Evolutionary conservation across 495 filamentous ascomycete species (phyloP), one percentile per base, ranked within the genome.

Genomic region (Aspergillus panamensis): DNA sequence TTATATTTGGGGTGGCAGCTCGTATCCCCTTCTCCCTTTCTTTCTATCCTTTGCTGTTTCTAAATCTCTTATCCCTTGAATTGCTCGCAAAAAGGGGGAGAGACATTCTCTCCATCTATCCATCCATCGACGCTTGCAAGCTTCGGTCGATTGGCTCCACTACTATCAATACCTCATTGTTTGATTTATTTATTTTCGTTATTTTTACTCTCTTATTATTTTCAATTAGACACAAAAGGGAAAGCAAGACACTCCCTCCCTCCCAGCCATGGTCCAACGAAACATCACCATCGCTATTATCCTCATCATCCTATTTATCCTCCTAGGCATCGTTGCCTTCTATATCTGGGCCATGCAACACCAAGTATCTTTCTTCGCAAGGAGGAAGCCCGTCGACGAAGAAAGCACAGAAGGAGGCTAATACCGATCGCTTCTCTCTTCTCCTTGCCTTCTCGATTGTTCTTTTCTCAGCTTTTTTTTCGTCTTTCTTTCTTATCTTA

Each of bases 271-370:
- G 76, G 79, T 85, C 60, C 75, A 89, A 72, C 73, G 84, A 77
- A 92, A 92, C 82, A 81, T 89, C 74, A 81, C 85, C 67, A 88
- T 92, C 72, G 88, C 87, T 32, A 81, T 92, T 69, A 92, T 92
- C 73, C 86, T 92, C 72, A 90, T 92, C 73, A 63, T 90, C 40
- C 81, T 92, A 59, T 91, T 91, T 73, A 69, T 90, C 69, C 68
- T 90, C 45, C 82, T 92, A 25, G 85, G 85, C 42, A 72, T 84
- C 58, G 84, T 86, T 59, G 86, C 81, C 40, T 88, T 86, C 66
- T 81, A 79, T 53, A 90, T 91, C 75, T 90, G 84, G 67, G 71
- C 75, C 19, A 64, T 77, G 20, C 73, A 78, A 44, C 75, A 78
- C 64, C 74, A 70, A 19, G 63, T 79, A 50, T 67, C 67, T 0